Conservation (phyloP, 202 grass and related monocot species). For the Schoenoplectus tabernaemontani region DNA sequence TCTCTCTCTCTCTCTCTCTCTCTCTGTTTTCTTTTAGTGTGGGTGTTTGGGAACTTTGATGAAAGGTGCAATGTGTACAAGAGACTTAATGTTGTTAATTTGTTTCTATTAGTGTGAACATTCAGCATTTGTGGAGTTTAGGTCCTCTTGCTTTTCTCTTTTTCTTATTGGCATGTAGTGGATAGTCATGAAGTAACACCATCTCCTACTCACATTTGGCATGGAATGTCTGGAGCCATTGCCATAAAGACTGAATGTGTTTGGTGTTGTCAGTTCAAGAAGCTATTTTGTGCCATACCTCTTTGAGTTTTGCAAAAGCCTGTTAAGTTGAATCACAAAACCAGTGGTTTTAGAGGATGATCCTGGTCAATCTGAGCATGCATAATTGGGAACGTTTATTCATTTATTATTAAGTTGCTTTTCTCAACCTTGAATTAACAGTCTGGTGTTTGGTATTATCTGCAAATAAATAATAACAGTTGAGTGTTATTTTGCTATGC, state of each 20-base stretch:
- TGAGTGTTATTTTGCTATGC: neutral
- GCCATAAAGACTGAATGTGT: neutral
- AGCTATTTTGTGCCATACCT: neutral
- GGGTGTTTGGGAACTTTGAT: neutral
- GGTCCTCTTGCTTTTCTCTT: neutral
- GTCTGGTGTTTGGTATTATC: neutral
- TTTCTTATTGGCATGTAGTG: neutral
- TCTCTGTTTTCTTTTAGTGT: neutral
- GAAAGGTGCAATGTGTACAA: neutral
- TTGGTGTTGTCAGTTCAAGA: neutral
- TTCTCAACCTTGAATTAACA: neutral
- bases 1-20: neutral
- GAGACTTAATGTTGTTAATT: neutral
- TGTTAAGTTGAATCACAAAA: neutral
- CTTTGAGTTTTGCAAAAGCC: neutral
- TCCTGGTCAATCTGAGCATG: neutral
- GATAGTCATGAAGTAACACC: neutral
- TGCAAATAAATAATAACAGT: neutral
- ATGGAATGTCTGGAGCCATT: neutral
- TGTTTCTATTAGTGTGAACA: neutral
- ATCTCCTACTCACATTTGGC: neutral
- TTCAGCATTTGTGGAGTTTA: neutral
- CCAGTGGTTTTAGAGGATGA: neutral
- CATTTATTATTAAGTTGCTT: neutral
- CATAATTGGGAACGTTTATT: neutral